Conservation (phyloP, 2,329 filamentous ascomycete species). For the Hypoxylon sp. region DNA sequence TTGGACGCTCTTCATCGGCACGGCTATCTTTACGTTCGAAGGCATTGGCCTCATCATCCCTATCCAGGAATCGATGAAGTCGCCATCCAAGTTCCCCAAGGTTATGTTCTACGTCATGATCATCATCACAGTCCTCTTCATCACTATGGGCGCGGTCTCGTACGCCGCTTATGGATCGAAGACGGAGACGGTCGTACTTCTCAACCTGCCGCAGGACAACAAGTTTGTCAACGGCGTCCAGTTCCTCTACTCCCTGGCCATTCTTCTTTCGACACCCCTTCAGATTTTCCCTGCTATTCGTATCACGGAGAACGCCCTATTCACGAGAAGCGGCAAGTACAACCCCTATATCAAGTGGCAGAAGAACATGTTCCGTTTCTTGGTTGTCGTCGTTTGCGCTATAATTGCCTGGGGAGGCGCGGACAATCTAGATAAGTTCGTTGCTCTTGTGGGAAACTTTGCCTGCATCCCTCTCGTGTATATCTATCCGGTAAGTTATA, state of each 20-base stretch:
- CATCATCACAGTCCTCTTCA: slow-evolving; percentile 91
- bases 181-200: slow-evolving; percentile 94
- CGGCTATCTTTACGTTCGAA: slow-evolving; percentile 98
- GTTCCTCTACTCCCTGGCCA: slow-evolving; percentile 97
- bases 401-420: slow-evolving; percentile 92
- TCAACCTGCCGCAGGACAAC: slow-evolving; percentile 96
- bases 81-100: slow-evolving; percentile 88
- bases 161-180: slow-evolving; percentile 96
- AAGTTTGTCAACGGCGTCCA: slow-evolving; percentile 96
- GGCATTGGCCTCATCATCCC: slow-evolving; percentile 98
- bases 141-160: slow-evolving; percentile 89
- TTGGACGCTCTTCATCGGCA: slow-evolving; percentile 98
- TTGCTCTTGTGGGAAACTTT: slow-evolving; percentile 95
- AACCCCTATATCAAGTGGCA: slow-evolving; percentile 99
- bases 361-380: slow-evolving; percentile 97
- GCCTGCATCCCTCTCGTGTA: slow-evolving; percentile 97
- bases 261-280: slow-evolving; percentile 91
- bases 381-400: slow-evolving; percentile 88
- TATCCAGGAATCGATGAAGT: slow-evolving; percentile 96
- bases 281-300: slow-evolving; percentile 98
- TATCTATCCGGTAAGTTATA: slow-evolving; percentile 87
- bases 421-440: slow-evolving; percentile 95
- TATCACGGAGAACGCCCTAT: slow-evolving; percentile 94
- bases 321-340: slow-evolving; percentile 95
- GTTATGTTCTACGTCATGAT: slow-evolving; percentile 94